These are phyloP conservation scores for Thraustochytrium sp. DNA, from an alignment of 352 stramenopile genomes.

Conservation along the genomic window DNA sequence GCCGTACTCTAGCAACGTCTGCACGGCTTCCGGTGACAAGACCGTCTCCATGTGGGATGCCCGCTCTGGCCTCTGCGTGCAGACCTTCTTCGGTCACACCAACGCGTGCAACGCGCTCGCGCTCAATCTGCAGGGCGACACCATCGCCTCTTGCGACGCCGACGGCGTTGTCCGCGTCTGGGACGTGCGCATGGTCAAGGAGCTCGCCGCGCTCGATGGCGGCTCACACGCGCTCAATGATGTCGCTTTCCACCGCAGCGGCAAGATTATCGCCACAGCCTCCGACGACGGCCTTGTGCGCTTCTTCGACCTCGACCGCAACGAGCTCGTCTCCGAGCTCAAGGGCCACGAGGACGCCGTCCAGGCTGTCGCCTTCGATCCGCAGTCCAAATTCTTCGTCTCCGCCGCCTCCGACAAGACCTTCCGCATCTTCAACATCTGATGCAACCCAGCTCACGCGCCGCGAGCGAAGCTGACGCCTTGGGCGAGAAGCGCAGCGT, in stretches of 20 bases:
- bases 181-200: slow-evolving; percentile 88
- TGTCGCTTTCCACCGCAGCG: slow-evolving; percentile 79
- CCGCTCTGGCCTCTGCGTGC: slow-evolving; percentile 61
- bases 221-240: slow-evolving; percentile 80
- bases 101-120: slow-evolving; percentile 84
- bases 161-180: slow-evolving; percentile 88
- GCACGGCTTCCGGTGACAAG: slow-evolving; percentile 85
- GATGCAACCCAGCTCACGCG: background rate
- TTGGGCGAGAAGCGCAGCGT: no score
- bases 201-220: slow-evolving; percentile 72
- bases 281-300: slow-evolving; percentile 83
- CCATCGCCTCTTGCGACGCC: slow-evolving; percentile 81
- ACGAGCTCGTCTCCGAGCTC: slow-evolving; percentile 65
- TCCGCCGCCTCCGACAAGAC: slow-evolving; percentile 84
- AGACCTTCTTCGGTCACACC: slow-evolving; percentile 90
- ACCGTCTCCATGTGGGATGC: slow-evolving; percentile 87
- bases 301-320: slow-evolving; percentile 70
- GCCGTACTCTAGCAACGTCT: slow-evolving; percentile 83
- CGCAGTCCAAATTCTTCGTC: slow-evolving; percentile 74
- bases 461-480: no score
- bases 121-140: slow-evolving; percentile 74
- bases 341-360: slow-evolving; percentile 83
- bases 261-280: slow-evolving; percentile 68
- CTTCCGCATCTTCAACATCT: slow-evolving; percentile 72
- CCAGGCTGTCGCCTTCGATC: slow-evolving; percentile 83